These are phyloP conservation scores for Mycena crocata DNA, from an alignment of 768 basidiomycete species.

Conservation along the genomic window DNA sequence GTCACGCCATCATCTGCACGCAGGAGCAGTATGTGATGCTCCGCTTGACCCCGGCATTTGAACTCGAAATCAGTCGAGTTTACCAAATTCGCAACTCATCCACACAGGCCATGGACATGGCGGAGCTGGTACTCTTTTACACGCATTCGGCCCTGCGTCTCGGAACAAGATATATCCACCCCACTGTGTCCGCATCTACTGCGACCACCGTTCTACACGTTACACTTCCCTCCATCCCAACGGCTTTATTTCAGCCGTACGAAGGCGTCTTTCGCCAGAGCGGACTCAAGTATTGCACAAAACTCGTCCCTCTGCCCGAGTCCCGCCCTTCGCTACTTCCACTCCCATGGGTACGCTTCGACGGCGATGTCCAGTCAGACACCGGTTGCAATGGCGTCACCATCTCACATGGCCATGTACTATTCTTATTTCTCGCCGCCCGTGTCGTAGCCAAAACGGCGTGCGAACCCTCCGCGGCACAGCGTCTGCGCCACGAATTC, in stretches of 20 bases:
- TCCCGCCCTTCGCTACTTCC: conserved; percentile 2
- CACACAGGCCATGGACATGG: conserved; percentile 10
- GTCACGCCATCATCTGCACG: conserved; percentile 17
- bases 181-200: neutral
- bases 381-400: neutral
- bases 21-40: conserved; percentile 11
- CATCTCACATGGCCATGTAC: neutral
- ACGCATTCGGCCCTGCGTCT: neutral
- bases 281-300: neutral
- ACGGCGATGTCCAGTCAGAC: conserved; percentile 2
- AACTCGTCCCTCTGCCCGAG: conserved; percentile 1
- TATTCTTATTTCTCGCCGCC: conserved; percentile 1
- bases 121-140: conserved; percentile 16
- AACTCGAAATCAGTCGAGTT: conserved; percentile 7
- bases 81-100: neutral
- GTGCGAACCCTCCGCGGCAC: neutral
- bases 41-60: neutral
- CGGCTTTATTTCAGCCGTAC: conserved; percentile 10
- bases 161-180: neutral
- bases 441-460: conserved; percentile 10
- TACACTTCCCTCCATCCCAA: neutral
- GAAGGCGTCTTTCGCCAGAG: conserved; percentile 5
- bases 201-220: neutral
- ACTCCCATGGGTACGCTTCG: neutral
- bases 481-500: conserved; percentile 4